A percentile compares a stretch with the other conserved stretches of the same genome.
These are phyloP conservation scores for Populus deltoides DNA, from an alignment of 345 rosid genomes.

Conservation along the genomic window DNA sequence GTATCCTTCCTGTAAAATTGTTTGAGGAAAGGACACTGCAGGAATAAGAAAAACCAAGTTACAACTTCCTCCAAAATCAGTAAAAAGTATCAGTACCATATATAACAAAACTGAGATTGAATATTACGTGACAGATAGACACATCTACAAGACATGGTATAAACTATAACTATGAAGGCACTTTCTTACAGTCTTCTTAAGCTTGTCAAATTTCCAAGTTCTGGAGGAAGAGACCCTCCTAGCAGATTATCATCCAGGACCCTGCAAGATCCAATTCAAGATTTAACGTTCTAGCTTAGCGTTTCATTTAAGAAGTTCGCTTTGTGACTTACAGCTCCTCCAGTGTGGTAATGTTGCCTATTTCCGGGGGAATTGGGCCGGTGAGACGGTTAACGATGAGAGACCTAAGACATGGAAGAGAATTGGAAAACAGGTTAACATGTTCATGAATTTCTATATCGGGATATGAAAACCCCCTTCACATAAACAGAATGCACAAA, in stretches of 20 bases:
- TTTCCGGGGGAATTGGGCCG: constrained; percentile 57
- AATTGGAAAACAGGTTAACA: not conserved
- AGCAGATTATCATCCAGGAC: constrained; percentile 58
- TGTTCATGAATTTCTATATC: not conserved
- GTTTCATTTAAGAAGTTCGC: not conserved
- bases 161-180: not conserved
- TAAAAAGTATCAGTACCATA: too few species aligned
- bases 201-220: constrained; percentile 54
- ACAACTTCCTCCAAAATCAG: not conserved
- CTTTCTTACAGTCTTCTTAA: constrained; percentile 50
- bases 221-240: constrained; percentile 57
- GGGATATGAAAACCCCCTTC: not conserved
- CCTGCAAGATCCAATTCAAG: constrained; percentile 37
- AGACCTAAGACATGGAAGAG: constrained; percentile 35
- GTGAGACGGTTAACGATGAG: constrained; percentile 58
- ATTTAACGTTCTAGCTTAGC: not conserved
- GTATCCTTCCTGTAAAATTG: constrained; percentile 69
- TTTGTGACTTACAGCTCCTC: constrained; percentile 48
- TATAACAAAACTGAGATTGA: too few species aligned
- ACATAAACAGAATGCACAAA: not conserved
- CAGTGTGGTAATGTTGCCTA: constrained; percentile 58
- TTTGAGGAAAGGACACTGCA: constrained; percentile 68
- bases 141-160: too few species aligned
- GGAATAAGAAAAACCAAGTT: not conserved
- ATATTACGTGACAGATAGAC: too few species aligned